Conservation (phyloP, 192 early-diverging fungal genomes). For the Diversispora epigaea region DNA sequence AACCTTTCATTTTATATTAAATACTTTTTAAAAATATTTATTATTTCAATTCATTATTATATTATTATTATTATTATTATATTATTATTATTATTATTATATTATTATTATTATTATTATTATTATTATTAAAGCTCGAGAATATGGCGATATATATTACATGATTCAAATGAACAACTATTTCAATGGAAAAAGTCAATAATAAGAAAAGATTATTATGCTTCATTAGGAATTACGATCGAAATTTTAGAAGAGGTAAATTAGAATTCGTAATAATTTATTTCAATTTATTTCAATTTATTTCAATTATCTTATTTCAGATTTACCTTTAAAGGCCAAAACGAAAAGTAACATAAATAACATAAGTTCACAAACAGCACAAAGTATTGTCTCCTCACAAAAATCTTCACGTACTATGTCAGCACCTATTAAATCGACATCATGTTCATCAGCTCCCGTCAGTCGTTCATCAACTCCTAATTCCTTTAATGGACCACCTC, state of each 20-base stretch:
- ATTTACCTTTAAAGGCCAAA: background rate
- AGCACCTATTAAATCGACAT: background rate
- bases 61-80: background rate
- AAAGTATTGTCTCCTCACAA: background rate
- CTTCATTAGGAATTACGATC: constrained; percentile 38
- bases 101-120: background rate
- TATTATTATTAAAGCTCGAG: background rate
- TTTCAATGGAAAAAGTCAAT: constrained; percentile 48
- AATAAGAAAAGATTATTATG: constrained; percentile 42
- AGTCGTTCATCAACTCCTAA: constrained; percentile 8
- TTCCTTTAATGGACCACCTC: background rate
- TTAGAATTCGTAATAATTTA: background rate
- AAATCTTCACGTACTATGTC: background rate
- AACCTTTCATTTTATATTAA: background rate
- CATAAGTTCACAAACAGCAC: background rate
- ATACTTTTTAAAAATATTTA: background rate
- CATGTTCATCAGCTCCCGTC: constrained; percentile 10
- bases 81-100: background rate
- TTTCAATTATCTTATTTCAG: background rate
- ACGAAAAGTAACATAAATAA: background rate
- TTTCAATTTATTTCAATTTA: background rate
- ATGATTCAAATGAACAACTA: constrained; percentile 31
- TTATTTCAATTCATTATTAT: background rate
- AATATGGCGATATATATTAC: constrained; percentile 26
- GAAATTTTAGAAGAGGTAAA: constrained; percentile 36